Conservation (phyloP, 2,329 filamentous ascomycete genomes). For the Didymella arachidicola region DNA sequence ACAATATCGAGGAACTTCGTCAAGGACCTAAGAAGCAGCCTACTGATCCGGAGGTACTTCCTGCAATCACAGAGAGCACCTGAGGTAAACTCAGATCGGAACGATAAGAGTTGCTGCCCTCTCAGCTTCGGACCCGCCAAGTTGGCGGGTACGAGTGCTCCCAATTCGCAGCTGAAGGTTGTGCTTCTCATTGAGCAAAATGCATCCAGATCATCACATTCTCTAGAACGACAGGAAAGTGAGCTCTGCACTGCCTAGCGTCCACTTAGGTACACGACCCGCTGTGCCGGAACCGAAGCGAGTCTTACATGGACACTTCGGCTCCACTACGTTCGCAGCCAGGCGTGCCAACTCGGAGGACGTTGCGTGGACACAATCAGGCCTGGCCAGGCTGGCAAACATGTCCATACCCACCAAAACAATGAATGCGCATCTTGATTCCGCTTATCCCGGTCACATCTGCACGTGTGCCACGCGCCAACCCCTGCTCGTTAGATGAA, state of each 20-base stretch:
- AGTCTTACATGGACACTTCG: conserved; percentile 21
- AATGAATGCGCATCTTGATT: conserved; percentile 16
- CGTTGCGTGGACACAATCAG: conserved; percentile 14
- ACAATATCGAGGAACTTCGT: conserved; percentile 79
- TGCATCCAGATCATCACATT: neutral
- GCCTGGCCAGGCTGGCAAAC: conserved; percentile 2
- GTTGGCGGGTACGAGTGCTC: neutral
- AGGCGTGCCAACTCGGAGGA: conserved; percentile 21
- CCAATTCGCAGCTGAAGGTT: neutral
- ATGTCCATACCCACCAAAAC: conserved; percentile 6
- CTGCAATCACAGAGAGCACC: neutral
- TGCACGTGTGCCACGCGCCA: conserved; percentile 28
- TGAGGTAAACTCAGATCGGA: neutral
- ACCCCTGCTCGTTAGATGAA: conserved; percentile 22
- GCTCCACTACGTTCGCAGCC: conserved; percentile 19
- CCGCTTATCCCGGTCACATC: conserved; percentile 29
- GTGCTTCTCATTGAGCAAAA: neutral
- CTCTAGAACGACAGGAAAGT: conserved; percentile 5
- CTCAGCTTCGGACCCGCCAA: neutral
- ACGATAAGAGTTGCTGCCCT: neutral
- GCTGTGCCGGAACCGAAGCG: conserved; percentile 36
- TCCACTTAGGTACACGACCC: conserved; percentile 28
- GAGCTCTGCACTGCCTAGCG: conserved; percentile 28
- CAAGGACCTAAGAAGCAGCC: conserved; percentile 50
- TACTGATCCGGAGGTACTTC: conserved; percentile 2